A percentile compares a stretch with the other conserved stretches of the same genome.
Conservation (phyloP, 1,139 yeast species). For the Yamadazyma friedrichii region DNA sequence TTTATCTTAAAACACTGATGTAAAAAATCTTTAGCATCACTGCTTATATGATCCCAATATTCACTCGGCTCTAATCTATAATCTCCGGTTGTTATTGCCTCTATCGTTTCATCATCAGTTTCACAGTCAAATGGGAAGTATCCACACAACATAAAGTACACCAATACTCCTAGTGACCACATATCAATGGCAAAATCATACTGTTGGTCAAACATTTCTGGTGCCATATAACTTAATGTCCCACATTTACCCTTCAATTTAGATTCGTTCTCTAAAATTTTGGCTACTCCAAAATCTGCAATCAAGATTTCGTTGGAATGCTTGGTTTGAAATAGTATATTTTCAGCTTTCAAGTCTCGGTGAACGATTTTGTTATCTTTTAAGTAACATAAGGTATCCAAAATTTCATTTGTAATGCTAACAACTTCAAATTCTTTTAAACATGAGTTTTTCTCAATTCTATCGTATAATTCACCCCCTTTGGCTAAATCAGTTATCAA, state of each 20-base stretch:
- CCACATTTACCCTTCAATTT: constrained; percentile 45
- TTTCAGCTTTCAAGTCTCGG: constrained; percentile 44
- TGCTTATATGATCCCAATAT: constrained; percentile 57
- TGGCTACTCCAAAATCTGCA: constrained; percentile 73
- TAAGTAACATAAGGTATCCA: constrained; percentile 30
- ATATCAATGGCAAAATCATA: constrained; percentile 65
- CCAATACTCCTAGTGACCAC: constrained; percentile 77
- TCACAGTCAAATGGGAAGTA: constrained; percentile 82
- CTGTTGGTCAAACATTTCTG: constrained; percentile 54
- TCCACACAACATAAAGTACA: constrained; percentile 71
- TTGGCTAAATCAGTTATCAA: constrained; percentile 66
- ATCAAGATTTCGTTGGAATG: constrained; percentile 48
- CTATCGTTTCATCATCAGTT: constrained; percentile 64
- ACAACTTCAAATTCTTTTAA: constrained; percentile 50
- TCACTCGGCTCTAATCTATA: constrained; percentile 60
- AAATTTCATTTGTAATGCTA: constrained; percentile 31
- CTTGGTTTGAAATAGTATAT: constrained; percentile 29
- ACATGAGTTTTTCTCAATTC: constrained; percentile 45
- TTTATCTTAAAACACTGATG: constrained; percentile 52
- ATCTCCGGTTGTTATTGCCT: constrained; percentile 58
- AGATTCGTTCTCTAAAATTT: constrained; percentile 25
- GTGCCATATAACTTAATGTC: constrained; percentile 76
- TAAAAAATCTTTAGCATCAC: constrained; percentile 58
- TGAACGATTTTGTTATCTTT: constrained; percentile 38
- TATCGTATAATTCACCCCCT: constrained; percentile 70